These are phyloP conservation scores for Triangularia verruculosa DNA, from an alignment of 2,329 filamentous ascomycete genomes.

Conservation along the genomic window DNA sequence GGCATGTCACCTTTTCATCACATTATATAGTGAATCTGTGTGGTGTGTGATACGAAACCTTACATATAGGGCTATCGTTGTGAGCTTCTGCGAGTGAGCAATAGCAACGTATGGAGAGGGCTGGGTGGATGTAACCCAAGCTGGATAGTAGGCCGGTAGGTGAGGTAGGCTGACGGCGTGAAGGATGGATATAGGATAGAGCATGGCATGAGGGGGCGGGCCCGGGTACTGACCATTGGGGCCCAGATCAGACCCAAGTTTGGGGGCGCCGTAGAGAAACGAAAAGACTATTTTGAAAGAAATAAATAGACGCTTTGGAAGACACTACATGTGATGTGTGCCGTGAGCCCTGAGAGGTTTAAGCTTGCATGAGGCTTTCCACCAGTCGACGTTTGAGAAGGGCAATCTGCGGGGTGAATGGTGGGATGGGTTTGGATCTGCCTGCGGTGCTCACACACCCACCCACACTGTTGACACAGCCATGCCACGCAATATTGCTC, in stretches of 20 bases:
- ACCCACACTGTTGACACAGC: not conserved
- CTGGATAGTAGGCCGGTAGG: not conserved
- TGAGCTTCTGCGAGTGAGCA: not conserved
- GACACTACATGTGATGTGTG: constrained; percentile 8
- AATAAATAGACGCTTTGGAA: not conserved
- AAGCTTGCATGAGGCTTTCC: constrained; percentile 12
- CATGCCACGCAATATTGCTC: not conserved
- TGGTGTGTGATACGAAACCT: not conserved
- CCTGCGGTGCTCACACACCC: not conserved
- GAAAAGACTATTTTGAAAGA: not conserved
- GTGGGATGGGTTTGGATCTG: constrained; percentile 3
- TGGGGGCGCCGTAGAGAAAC: not conserved
- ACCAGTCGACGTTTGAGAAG: constrained; percentile 17
- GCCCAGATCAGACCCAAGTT: not conserved
- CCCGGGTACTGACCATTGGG: not conserved
- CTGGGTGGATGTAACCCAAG: not conserved
- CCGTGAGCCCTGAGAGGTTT: constrained; percentile 12
- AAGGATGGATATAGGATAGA: not conserved
- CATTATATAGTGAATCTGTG: not conserved
- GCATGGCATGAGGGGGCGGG: not conserved
- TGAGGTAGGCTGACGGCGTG: not conserved
- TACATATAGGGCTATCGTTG: not conserved
- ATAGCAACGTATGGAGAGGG: not conserved
- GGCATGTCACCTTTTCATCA: not conserved
- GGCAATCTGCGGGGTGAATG: constrained; percentile 18